phyloP scores from a whole-genome alignment of 75 land plant genomes.

The Selaginella moellendorffii region DNA sequence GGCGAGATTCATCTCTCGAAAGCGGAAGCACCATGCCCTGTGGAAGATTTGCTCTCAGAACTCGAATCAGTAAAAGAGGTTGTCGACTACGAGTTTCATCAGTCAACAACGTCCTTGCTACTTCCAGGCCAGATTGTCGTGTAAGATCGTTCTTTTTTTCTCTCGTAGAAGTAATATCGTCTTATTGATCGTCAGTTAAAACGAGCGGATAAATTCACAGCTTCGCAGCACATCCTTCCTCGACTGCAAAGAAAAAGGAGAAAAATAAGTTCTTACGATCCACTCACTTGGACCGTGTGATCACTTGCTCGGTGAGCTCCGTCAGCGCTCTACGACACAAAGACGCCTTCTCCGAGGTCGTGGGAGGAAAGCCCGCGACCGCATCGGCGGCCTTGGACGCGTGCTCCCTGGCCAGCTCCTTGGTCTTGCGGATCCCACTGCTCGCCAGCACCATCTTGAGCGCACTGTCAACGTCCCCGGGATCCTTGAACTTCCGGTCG shows the following conservation, averaged over 20 bases:
- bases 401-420: conserved; percentile 58
- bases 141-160: no score
- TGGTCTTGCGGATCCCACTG: conserved; percentile 50
- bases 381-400: conserved; percentile 62
- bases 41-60: neutral
- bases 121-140: conserved; percentile 2
- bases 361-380: conserved; percentile 54
- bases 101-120: neutral
- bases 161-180: no score
- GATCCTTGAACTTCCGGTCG: conserved; percentile 45
- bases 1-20: neutral
- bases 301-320: conserved; percentile 55
- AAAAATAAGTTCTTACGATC: no score
- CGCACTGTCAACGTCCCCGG: conserved; percentile 54
- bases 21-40: neutral
- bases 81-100: neutral
- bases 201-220: no score
- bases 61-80: neutral
- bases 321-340: conserved; percentile 60
- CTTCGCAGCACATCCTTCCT: no score
- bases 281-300: conserved; percentile 71
- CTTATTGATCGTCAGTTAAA: no score
- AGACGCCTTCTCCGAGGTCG: conserved; percentile 35
- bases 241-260: no score
- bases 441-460: conserved; percentile 59